A percentile compares a stretch with the other conserved stretches of the same genome.
Conservation (phyloP, 345 rosid species). For the Capsella bursapastoris region DNA sequence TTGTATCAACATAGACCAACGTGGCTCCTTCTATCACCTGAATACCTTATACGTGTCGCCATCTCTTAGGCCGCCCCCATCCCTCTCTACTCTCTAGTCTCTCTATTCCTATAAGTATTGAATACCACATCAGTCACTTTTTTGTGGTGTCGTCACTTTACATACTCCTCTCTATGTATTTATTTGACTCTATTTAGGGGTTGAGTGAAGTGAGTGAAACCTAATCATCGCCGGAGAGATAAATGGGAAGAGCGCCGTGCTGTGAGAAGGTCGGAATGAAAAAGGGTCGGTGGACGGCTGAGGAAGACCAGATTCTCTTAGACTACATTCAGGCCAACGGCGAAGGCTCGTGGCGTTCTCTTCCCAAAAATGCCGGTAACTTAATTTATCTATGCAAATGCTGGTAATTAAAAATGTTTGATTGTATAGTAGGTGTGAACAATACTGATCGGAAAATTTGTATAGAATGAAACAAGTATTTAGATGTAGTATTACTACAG, state of each 20-base stretch:
- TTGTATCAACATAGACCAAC: background rate
- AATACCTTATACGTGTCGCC: background rate
- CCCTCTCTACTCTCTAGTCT: background rate
- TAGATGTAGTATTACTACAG: no score
- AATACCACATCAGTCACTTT: constrained; percentile 1
- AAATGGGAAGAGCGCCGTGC: constrained; percentile 41
- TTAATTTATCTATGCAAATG: background rate
- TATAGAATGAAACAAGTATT: no score
- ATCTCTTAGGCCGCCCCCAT: background rate
- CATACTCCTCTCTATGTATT: background rate
- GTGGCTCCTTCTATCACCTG: constrained; percentile 9
- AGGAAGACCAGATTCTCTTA: constrained; percentile 35
- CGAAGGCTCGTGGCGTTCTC: constrained; percentile 41
- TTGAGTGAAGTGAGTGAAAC: constrained; percentile 10
- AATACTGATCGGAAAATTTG: no score
- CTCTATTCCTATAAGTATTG: constrained; percentile 1
- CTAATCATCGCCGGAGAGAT: background rate
- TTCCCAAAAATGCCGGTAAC: constrained; percentile 42
- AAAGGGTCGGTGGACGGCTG: constrained; percentile 41
- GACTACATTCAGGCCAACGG: constrained; percentile 38
- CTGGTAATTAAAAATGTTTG: no score
- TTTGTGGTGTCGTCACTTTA: background rate
- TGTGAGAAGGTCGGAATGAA: constrained; percentile 41
- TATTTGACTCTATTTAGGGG: background rate
- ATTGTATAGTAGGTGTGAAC: no score